Conservation (phyloP, 208 protist genomes). For the Trichomonas vaginalis region DNA sequence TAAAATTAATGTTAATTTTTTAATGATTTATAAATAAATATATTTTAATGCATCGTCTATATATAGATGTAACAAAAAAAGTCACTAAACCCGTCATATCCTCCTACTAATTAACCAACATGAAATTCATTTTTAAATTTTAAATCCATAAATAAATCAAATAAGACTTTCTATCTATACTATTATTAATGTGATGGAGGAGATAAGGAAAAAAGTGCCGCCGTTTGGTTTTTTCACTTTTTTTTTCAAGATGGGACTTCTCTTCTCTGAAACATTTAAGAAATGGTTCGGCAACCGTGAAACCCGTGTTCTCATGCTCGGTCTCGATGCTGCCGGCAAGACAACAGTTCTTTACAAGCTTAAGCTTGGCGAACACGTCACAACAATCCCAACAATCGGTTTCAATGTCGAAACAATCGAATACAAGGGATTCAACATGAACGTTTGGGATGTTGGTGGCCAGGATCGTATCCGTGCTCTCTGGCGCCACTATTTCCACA, state of each 20-base stretch:
- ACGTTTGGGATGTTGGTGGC: constrained; percentile 88
- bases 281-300: constrained; percentile 73
- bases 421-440: constrained; percentile 87
- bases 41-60: too few relatives aligned
- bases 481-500: constrained; percentile 81
- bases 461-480: constrained; percentile 70
- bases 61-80: too few relatives aligned
- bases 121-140: too few relatives aligned
- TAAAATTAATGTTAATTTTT: too few relatives aligned
- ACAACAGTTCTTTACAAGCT: constrained; percentile 86
- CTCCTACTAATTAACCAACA: too few relatives aligned
- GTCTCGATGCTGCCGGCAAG: constrained; percentile 83
- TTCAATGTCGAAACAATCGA: constrained; percentile 74
- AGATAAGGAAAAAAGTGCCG: not conserved
- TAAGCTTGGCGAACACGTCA: constrained; percentile 76
- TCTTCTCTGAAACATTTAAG: constrained; percentile 23
- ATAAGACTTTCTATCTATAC: too few relatives aligned
- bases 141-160: too few relatives aligned
- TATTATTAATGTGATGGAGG: too few relatives aligned
- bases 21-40: too few relatives aligned
- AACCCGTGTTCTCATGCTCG: constrained; percentile 85
- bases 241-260: constrained; percentile 25
- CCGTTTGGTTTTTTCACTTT: not conserved
- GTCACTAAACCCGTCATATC: too few relatives aligned
- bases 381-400: constrained; percentile 67